Evolutionary conservation across 306 rosid genomes (phyloP).

Genomic region (Vachellia collinsii): DNA sequence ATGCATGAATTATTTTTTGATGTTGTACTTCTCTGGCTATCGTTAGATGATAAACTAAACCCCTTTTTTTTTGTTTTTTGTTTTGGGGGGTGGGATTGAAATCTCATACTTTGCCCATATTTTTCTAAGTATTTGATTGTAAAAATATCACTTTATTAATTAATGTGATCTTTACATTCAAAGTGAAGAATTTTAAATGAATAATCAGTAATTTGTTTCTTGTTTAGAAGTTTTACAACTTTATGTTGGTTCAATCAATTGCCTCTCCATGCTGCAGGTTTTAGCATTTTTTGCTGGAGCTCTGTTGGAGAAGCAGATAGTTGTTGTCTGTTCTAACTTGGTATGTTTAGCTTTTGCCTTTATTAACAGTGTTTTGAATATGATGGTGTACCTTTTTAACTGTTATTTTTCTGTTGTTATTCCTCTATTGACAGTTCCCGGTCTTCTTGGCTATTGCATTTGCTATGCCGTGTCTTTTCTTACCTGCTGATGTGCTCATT

Average conservation of each 20-base stretch:
- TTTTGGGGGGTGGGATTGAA: not conserved
- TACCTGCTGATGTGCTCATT: not conserved
- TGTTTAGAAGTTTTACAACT: conserved; percentile 31
- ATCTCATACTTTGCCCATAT: not conserved
- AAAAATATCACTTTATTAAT: not conserved
- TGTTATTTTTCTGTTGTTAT: conserved; percentile 19
- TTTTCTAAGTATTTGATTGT: not conserved
- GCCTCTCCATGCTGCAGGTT: conserved; percentile 58
- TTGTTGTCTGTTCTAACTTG: conserved; percentile 88
- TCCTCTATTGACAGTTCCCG: conserved; percentile 24
- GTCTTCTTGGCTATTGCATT: conserved; percentile 3
- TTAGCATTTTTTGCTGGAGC: conserved; percentile 87
- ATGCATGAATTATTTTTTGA: conserved; percentile 21
- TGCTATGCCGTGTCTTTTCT: not conserved
- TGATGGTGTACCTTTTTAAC: conserved; percentile 17
- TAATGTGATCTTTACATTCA: conserved; percentile 4
- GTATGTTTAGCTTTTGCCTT: conserved; percentile 46
- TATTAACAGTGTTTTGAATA: conserved; percentile 32
- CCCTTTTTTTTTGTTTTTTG: too few relatives aligned
- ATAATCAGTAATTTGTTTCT: conserved; percentile 23
- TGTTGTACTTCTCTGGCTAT: conserved; percentile 4
- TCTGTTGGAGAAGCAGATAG: conserved; percentile 90
- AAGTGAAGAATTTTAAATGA: conserved; percentile 7
- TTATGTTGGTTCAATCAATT: conserved; percentile 32
- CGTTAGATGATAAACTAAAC: not conserved